Evolutionary conservation across 2,329 filamentous ascomycete species (phyloP).

Genomic region (Ceratocystis eucalypticola): DNA sequence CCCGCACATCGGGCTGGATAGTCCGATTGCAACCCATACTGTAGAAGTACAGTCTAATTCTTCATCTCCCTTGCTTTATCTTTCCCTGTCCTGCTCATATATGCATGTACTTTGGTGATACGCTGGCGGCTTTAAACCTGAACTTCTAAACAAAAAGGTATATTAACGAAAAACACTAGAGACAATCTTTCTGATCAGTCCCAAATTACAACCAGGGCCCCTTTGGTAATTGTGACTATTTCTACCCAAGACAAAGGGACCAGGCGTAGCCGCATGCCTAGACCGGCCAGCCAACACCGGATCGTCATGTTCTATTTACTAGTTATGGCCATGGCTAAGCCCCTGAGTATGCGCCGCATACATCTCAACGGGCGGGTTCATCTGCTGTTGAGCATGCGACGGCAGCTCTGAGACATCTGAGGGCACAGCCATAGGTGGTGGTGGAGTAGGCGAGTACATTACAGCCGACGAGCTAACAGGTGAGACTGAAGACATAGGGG

Average conservation of each 20-base stretch:
- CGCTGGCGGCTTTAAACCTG: background rate
- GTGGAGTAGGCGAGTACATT: background rate
- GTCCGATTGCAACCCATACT: too few species aligned
- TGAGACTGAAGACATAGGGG: background rate
- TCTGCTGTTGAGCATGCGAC: slow-evolving; percentile 22
- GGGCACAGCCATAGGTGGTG: background rate
- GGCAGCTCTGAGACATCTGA: slow-evolving; percentile 49
- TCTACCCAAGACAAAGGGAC: background rate
- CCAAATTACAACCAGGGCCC: background rate
- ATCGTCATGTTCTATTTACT: background rate
- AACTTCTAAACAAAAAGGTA: background rate
- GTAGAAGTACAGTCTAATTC: background rate
- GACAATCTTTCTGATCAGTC: background rate
- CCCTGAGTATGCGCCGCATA: background rate
- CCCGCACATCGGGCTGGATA: too few species aligned
- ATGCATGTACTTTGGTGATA: background rate
- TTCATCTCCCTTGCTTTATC: background rate
- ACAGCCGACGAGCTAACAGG: background rate
- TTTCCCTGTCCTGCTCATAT: background rate
- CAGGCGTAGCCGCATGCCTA: background rate
- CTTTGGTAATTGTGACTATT: background rate
- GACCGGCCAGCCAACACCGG: too few species aligned
- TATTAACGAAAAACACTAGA: background rate
- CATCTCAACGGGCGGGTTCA: slow-evolving; percentile 15
- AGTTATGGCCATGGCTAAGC: background rate